A percentile compares a stretch with the other conserved stretches of the same genome.
Conservation (phyloP, 176 grass and related monocot genomes). For the Alloteropsis semialata region DNA sequence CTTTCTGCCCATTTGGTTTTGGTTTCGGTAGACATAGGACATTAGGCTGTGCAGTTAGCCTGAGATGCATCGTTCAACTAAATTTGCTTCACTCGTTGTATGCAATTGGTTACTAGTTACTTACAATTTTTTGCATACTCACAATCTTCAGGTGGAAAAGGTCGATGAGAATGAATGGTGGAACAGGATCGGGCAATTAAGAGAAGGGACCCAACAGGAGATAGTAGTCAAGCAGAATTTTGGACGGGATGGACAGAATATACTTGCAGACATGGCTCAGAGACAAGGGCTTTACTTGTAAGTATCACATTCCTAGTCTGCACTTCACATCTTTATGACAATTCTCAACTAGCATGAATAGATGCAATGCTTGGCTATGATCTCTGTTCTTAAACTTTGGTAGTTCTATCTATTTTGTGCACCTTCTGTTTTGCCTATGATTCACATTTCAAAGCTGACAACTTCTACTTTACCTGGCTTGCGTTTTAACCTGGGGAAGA, state of each 20-base stretch:
- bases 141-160: slow-evolving; percentile 68
- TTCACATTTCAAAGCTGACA: slow-evolving; percentile 29
- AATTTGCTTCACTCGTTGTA: neutral
- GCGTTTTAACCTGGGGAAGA: slow-evolving; percentile 53
- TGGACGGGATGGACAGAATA: slow-evolving; percentile 87
- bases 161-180: slow-evolving; percentile 91
- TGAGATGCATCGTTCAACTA: neutral
- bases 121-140: neutral
- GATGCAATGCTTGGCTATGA: slow-evolving; percentile 7
- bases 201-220: slow-evolving; percentile 79
- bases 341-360: slow-evolving; percentile 12
- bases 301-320: slow-evolving; percentile 27
- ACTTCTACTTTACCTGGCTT: slow-evolving; percentile 27
- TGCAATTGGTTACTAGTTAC: neutral
- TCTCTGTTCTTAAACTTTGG: neutral
- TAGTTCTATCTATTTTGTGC: neutral
- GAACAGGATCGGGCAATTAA: slow-evolving; percentile 67
- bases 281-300: slow-evolving; percentile 91
- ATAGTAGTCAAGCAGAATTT: slow-evolving; percentile 80
- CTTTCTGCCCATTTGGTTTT: neutral
- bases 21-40: neutral
- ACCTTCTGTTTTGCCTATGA: neutral
- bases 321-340: neutral
- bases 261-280: slow-evolving; percentile 77
- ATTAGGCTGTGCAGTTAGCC: neutral